Evolutionary conservation across 192 early-diverging fungal genomes (phyloP).

Genomic region (Geranomyces michiganensis): DNA sequence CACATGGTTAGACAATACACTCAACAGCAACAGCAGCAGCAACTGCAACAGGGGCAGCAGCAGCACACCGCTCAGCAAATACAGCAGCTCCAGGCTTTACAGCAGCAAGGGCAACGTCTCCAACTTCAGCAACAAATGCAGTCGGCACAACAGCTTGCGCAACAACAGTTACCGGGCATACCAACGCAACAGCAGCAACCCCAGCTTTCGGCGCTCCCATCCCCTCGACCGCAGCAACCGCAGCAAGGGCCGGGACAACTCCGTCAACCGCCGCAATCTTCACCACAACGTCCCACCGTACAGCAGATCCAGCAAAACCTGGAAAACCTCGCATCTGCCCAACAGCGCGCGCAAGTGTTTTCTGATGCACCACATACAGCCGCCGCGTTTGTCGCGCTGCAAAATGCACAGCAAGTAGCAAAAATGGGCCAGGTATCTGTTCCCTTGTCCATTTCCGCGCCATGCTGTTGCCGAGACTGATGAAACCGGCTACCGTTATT

Average conservation of each 20-base stretch:
- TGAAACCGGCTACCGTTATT: not conserved
- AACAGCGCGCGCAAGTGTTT: slow-evolving; percentile 2
- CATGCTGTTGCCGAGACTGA: not conserved
- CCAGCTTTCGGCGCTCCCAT: not conserved
- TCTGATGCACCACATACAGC: slow-evolving; percentile 35
- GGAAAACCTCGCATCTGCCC: too few relatives aligned
- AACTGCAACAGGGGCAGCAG: not conserved
- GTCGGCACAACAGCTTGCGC: not conserved
- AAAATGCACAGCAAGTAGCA: slow-evolving; percentile 39
- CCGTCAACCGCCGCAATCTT: not conserved
- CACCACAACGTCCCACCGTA: not conserved
- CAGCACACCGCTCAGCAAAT: not conserved
- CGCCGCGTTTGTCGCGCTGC: slow-evolving; percentile 38
- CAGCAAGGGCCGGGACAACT: not conserved
- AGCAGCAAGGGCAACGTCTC: slow-evolving; percentile 1
- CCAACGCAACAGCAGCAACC: not conserved
- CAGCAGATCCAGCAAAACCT: slow-evolving; percentile 21
- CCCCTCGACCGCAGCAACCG: slow-evolving; percentile 1
- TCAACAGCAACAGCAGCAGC: slow-evolving; percentile 16
- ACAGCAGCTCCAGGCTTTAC: not conserved
- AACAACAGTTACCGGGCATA: not conserved
- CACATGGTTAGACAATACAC: slow-evolving; percentile 17
- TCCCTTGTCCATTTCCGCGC: not conserved
- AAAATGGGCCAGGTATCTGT: slow-evolving; percentile 36
- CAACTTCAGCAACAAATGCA: slow-evolving; percentile 11